Percentiles rank a stretch among this genome's conserved stretches.
phyloP scores from a whole-genome alignment of 2,329 filamentous ascomycete species.

The Paecilomyces sp. region DNA sequence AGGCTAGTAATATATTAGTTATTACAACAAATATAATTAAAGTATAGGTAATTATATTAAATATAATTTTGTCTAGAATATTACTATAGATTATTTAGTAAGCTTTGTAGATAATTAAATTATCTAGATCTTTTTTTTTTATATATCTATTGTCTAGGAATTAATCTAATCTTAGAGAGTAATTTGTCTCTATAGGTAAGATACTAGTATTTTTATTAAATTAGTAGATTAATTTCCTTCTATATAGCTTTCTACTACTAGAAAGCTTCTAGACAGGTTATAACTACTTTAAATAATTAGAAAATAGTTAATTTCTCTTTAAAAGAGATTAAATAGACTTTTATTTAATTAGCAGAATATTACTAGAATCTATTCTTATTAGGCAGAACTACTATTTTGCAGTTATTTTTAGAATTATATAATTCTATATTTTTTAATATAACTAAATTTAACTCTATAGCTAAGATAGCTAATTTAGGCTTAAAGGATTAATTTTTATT shows the following conservation, averaged over 20 bases:
- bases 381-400: too few species aligned
- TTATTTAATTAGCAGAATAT: too few species aligned
- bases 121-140: not conserved
- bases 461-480: not conserved
- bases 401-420: too few species aligned
- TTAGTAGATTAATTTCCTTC: too few species aligned
- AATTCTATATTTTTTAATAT: not conserved
- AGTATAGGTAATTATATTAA: too few species aligned
- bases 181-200: not conserved
- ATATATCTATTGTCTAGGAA: not conserved
- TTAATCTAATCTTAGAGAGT: not conserved
- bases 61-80: not conserved
- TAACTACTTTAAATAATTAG: not conserved
- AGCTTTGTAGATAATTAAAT: not conserved
- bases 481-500: not conserved
- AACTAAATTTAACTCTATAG: not conserved
- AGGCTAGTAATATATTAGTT: too few species aligned
- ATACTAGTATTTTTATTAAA: not conserved
- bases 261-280: too few species aligned
- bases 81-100: not conserved
- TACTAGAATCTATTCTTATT: too few species aligned
- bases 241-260: too few species aligned
- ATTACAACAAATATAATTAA: too few species aligned
- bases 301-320: too few species aligned
- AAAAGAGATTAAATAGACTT: too few species aligned